A percentile compares a stretch with the other conserved stretches of the same genome.
Conservation (phyloP, 2,329 filamentous ascomycete genomes). For the Verticillium isaacii region DNA sequence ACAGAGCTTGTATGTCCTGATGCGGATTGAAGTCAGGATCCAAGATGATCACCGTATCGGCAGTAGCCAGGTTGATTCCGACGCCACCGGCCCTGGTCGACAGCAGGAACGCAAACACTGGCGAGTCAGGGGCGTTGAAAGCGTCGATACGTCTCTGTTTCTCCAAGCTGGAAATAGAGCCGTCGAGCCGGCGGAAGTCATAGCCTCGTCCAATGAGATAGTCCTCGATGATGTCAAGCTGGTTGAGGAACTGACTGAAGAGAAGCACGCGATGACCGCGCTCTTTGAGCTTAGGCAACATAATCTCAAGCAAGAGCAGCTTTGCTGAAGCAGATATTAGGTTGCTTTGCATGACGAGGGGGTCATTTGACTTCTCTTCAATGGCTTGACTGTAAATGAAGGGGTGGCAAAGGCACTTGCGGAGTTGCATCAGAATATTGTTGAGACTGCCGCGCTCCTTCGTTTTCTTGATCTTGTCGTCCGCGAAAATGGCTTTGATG, state of each 20-base stretch:
- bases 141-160: constrained; percentile 94
- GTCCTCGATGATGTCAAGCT: constrained; percentile 87
- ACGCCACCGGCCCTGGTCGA: constrained; percentile 95
- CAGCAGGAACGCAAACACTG: constrained; percentile 83
- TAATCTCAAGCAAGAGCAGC: constrained; percentile 73
- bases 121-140: constrained; percentile 81
- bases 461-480: constrained; percentile 61
- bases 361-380: constrained; percentile 69
- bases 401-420: constrained; percentile 92
- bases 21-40: constrained; percentile 98
- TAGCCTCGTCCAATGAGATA: constrained; percentile 75
- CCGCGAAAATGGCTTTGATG: constrained; percentile 79
- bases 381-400: constrained; percentile 91
- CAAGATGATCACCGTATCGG: constrained; percentile 96
- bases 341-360: constrained; percentile 65
- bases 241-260: constrained; percentile 91
- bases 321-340: constrained; percentile 90
- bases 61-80: constrained; percentile 94
- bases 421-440: constrained; percentile 92
- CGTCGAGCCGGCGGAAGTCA: constrained; percentile 76
- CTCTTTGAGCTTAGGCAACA: constrained; percentile 82
- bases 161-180: constrained; percentile 71
- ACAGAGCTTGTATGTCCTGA: constrained; percentile 93
- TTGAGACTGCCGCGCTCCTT: constrained; percentile 76
- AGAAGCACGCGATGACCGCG: constrained; percentile 87